phyloP scores from a whole-genome alignment of 305 asterid species.

The Fraxinus platypoda region DNA sequence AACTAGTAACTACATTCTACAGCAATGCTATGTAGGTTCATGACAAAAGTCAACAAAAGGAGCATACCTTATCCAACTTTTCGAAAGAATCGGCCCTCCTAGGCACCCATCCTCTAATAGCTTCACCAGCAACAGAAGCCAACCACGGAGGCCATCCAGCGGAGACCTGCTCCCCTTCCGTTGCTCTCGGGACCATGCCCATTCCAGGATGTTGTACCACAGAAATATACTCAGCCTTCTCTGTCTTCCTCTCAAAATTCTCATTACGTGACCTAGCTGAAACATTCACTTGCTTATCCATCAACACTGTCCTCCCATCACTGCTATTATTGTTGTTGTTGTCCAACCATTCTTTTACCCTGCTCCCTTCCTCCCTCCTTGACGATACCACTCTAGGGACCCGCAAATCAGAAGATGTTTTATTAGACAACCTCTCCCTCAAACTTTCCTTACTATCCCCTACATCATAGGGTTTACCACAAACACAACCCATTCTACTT shows the following conservation, averaged over 20 bases:
- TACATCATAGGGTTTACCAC: constrained; percentile 76
- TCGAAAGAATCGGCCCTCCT: constrained; percentile 92
- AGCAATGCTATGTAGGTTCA: constrained; percentile 7
- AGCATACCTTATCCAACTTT: constrained; percentile 80
- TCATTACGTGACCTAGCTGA: constrained; percentile 55
- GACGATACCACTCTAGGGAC: constrained; percentile 53
- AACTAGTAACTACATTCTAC: neutral
- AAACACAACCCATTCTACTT: constrained; percentile 68
- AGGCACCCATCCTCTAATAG: constrained; percentile 94
- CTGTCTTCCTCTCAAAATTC: constrained; percentile 64
- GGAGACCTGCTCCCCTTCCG: constrained; percentile 82
- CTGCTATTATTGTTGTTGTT: constrained; percentile 30
- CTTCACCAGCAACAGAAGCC: constrained; percentile 95
- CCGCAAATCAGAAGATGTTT: constrained; percentile 46
- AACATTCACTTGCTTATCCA: constrained; percentile 66
- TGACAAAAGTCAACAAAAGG: constrained; percentile 17
- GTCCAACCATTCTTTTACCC: constrained; percentile 62
- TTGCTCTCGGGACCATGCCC: constrained; percentile 54
- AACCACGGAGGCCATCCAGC: constrained; percentile 99
- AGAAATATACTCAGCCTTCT: constrained; percentile 52
- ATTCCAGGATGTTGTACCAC: constrained; percentile 49
- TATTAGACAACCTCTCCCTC: constrained; percentile 60
- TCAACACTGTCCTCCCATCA: constrained; percentile 57
- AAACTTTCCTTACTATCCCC: constrained; percentile 76
- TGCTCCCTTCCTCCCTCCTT: constrained; percentile 56